Base-by-base conservation (phyloP, 805 yeast genomes). In the Kodamaea kaohsiungensis region DNA sequence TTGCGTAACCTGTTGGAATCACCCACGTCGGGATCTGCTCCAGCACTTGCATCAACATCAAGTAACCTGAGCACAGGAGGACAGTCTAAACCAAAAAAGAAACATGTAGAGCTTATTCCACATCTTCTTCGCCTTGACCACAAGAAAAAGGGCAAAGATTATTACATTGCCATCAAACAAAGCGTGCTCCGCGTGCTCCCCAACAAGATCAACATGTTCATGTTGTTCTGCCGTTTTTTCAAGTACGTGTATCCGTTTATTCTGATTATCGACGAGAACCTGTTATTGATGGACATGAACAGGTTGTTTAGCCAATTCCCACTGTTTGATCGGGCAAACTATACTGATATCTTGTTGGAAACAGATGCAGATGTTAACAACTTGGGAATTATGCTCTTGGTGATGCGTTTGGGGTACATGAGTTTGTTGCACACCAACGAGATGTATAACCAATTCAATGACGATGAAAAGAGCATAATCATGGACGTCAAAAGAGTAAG, bases 171-270 rank as follows among this genome's bases (percentile, higher is more conserved):
- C 12, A 71, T 71, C 2, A 68, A 67, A 52, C 53, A 61, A n/a
- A 64, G 68, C 3, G 61, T 72, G 1, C 43, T 70, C 12, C 58
- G 60, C 49, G 58, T 74, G 1, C 58, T 76, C 13, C 80, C 80
- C 1, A 53, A 61, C 37, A 65, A 63, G 22, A 50, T 59, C 12
- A 69, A 61, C 37, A 46, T 65, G 30, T 58, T 65, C 16, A 59
- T 65, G 50, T 63, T 75, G 10, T 64, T 70, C 46, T 58, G 63
- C 46, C 65, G 73, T 30, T 76, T 64, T 53, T 75, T 73, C 61
- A 69, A 67, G 51, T 73, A 69, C 61, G 78, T 73, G n/a, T 62
- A 64, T 48, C 78, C 78, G 8, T 71, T 76, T 49, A 62, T 73
- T 17, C 75, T 78, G 2, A 59, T 75, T 12, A 47, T 75, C 2